A percentile compares a stretch with the other conserved stretches of the same genome.
Evolutionary conservation across 1,284 basidiomycete genomes (phyloP).

Genomic region (Wolfiporia cocos): DNA sequence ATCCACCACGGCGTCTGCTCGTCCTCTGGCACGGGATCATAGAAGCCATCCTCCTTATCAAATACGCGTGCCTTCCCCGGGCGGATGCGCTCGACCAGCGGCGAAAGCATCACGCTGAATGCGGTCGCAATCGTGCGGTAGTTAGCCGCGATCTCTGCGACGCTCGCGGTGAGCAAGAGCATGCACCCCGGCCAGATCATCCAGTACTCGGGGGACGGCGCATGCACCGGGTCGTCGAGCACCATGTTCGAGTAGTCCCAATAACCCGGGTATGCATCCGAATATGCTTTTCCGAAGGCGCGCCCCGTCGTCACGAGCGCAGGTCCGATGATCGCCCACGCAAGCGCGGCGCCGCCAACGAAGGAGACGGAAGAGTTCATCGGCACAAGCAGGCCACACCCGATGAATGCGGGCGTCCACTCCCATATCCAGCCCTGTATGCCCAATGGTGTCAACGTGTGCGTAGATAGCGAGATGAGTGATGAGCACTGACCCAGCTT

Average conservation of each 20-base stretch:
- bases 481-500: slow-evolving; percentile 12
- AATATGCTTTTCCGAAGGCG: slow-evolving; percentile 35
- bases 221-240: slow-evolving; percentile 24
- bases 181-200: slow-evolving; percentile 60
- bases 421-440: slow-evolving; percentile 19
- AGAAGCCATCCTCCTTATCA: slow-evolving; percentile 31
- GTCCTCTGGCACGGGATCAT: slow-evolving; percentile 37
- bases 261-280: slow-evolving; percentile 36
- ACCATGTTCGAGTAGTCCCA: slow-evolving; percentile 34
- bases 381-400: slow-evolving; percentile 14
- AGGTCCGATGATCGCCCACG: slow-evolving; percentile 61
- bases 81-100: slow-evolving; percentile 7
- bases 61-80: slow-evolving; percentile 9
- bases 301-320: slow-evolving; percentile 47
- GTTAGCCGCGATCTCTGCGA: slow-evolving; percentile 17
- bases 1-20: slow-evolving; percentile 51
- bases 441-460: slow-evolving; percentile 32
- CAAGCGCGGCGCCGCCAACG: slow-evolving; percentile 51
- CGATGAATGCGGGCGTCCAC: slow-evolving; percentile 40
- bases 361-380: slow-evolving; percentile 30
- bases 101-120: slow-evolving; percentile 11
- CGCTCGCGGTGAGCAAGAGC: slow-evolving; percentile 40
- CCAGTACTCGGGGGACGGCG: slow-evolving; percentile 62
- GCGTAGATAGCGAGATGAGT: slow-evolving; percentile 7
- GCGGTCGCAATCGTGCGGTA: slow-evolving; percentile 11